A percentile compares a stretch with the other conserved stretches of the same genome.
Conservation (phyloP, 768 basidiomycete species). For the Pisolithus sp. region DNA sequence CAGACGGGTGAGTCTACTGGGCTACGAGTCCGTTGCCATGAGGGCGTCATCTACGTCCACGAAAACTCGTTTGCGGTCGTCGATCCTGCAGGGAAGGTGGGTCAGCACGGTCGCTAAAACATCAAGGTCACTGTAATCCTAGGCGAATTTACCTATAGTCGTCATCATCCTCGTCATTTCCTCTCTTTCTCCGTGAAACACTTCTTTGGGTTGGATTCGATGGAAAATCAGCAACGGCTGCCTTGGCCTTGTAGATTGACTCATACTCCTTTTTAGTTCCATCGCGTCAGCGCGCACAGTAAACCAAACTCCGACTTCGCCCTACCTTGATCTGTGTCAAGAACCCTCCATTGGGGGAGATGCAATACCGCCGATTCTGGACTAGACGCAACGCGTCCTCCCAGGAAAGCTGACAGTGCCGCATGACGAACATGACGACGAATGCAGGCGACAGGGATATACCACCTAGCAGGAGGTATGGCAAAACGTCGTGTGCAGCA, state of each 20-base stretch:
- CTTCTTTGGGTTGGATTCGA: conserved; percentile 33
- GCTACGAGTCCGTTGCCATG: conserved; percentile 28
- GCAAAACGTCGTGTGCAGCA: background rate
- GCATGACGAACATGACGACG: conserved; percentile 93
- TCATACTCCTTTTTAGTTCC: conserved; percentile 68
- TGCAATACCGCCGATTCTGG: conserved; percentile 88
- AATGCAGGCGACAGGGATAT: conserved; percentile 85
- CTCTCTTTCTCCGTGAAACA: conserved; percentile 59
- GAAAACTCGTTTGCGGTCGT: conserved; percentile 38
- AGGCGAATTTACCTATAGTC: conserved; percentile 29
- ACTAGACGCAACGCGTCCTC: conserved; percentile 86
- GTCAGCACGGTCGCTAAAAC: background rate
- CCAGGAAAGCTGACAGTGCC: conserved; percentile 72
- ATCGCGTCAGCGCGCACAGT: background rate
- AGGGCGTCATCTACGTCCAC: conserved; percentile 31
- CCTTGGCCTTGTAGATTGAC: conserved; percentile 79
- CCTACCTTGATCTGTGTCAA: conserved; percentile 83
- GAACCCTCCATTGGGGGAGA: conserved; percentile 89
- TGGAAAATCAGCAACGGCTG: conserved; percentile 60
- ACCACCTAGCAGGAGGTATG: conserved; percentile 46
- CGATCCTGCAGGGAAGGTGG: conserved; percentile 13
- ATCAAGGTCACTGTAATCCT: background rate
- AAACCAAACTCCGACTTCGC: conserved; percentile 6
- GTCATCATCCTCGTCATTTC: conserved; percentile 68
- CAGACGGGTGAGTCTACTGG: background rate